Evolutionary conservation across 2,329 filamentous ascomycete genomes (phyloP).

Genomic region (Ceratocystis eucalypticola): DNA sequence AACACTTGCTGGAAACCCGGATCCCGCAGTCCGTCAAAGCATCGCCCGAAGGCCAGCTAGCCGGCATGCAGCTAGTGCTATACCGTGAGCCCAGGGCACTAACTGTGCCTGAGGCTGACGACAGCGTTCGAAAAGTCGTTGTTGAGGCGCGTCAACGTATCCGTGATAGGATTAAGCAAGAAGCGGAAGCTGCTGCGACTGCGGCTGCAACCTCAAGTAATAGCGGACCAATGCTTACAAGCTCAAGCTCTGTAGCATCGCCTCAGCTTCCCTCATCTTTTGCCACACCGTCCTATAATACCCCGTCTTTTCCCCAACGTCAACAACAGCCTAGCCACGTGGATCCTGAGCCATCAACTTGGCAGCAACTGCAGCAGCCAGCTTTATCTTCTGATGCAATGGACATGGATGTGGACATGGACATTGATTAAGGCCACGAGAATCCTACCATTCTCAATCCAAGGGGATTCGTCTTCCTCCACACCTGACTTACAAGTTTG

Average conservation of each 20-base stretch:
- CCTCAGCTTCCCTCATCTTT: not conserved
- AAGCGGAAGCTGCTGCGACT: not conserved
- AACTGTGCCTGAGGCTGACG: constrained; percentile 58
- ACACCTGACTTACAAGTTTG: no score
- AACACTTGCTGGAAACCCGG: constrained; percentile 59
- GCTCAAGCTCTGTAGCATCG: not conserved
- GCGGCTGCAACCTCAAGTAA: not conserved
- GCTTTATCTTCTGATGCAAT: constrained; percentile 16
- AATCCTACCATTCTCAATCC: not conserved
- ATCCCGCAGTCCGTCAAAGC: constrained; percentile 47
- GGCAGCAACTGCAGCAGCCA: constrained; percentile 8
- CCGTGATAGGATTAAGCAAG: constrained; percentile 41
- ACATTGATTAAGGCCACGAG: constrained; percentile 11
- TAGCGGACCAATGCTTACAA: not conserved
- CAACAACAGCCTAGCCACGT: not conserved
- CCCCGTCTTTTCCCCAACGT: not conserved
- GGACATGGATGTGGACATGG: constrained; percentile 19
- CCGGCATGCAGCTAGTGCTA: constrained; percentile 62
- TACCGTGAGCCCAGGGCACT: constrained; percentile 70
- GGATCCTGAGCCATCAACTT: not conserved
- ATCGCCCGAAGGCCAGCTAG: constrained; percentile 26
- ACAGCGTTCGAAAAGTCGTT: constrained; percentile 71
- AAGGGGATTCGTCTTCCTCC: not conserved
- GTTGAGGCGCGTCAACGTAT: constrained; percentile 61
- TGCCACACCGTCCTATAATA: not conserved